phyloP scores from a whole-genome alignment of 257 asterid species.

The Echium plantagineum region DNA sequence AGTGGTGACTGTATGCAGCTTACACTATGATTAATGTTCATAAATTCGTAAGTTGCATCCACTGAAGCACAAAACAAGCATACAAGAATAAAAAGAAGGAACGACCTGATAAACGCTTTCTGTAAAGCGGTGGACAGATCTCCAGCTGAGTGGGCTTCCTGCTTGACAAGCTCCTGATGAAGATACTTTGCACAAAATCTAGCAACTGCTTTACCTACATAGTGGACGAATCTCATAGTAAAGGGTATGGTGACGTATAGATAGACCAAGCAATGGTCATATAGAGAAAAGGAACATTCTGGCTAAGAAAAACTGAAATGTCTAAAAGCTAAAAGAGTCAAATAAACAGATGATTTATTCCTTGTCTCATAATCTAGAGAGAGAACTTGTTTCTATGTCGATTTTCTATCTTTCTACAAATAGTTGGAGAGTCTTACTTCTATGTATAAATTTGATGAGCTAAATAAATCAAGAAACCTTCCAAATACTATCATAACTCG shows the following conservation, averaged over 20 bases:
- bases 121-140: constrained; percentile 50
- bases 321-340: neutral
- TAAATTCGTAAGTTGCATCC: constrained; percentile 7
- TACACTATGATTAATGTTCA: neutral
- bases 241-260: constrained; percentile 8
- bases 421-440: no score
- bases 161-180: constrained; percentile 64
- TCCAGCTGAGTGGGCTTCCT: constrained; percentile 63
- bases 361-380: no score
- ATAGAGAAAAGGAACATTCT: neutral
- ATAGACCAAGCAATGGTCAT: neutral
- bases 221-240: constrained; percentile 6
- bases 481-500: no score
- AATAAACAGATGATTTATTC: no score
- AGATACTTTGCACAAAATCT: constrained; percentile 90
- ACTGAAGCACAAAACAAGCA: constrained; percentile 1
- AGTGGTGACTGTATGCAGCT: no score
- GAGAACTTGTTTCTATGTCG: no score
- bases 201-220: constrained; percentile 74
- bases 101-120: constrained; percentile 77
- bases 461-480: no score
- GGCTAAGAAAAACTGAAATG: neutral
- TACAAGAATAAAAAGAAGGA: constrained; percentile 12
- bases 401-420: no score
- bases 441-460: no score